These are phyloP conservation scores for Phytophthora pseudosyringae DNA, from an alignment of 352 stramenopile species.

Conservation along the genomic window DNA sequence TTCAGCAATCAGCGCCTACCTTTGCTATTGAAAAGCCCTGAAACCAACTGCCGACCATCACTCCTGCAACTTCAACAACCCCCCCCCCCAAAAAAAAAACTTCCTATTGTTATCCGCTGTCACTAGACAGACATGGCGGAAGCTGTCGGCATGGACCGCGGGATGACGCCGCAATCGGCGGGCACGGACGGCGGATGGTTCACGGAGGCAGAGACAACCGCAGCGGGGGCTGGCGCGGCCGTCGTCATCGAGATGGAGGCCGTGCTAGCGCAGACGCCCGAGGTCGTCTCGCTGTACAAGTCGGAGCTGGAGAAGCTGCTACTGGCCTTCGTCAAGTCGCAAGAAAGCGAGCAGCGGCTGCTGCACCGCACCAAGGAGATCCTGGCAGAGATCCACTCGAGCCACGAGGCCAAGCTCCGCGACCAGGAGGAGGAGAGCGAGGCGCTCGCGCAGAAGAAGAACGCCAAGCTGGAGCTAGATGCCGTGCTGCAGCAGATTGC, in stretches of 20 bases:
- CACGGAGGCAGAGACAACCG: conserved; percentile 19
- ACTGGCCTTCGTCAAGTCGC: conserved; percentile 74
- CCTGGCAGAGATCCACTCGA: conserved; percentile 74
- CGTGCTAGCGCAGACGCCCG: conserved; percentile 72
- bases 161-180: conserved; percentile 24
- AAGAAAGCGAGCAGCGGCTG: conserved; percentile 82
- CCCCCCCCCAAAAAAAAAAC: not conserved
- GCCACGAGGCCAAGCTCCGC: conserved; percentile 73
- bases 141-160: conserved; percentile 10
- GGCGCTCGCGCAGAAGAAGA: conserved; percentile 72
- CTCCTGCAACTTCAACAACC: conserved; percentile 22
- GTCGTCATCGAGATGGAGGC: conserved; percentile 72
- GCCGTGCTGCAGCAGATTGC: conserved; percentile 70
- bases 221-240: conserved; percentile 18
- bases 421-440: conserved; percentile 86
- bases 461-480: conserved; percentile 73
- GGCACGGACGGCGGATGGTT: conserved; percentile 17
- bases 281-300: conserved; percentile 77
- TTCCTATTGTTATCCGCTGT: conserved; percentile 6
- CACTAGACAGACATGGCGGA: conserved; percentile 3
- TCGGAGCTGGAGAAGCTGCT: conserved; percentile 85
- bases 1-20: too few relatives aligned
- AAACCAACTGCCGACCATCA: conserved; percentile 1
- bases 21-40: too few relatives aligned
- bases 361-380: conserved; percentile 77